Percentiles rank a stretch among this genome's conserved stretches.
Conservation (phyloP, 1,284 basidiomycete genomes). For the Apiotrichum siamense region DNA sequence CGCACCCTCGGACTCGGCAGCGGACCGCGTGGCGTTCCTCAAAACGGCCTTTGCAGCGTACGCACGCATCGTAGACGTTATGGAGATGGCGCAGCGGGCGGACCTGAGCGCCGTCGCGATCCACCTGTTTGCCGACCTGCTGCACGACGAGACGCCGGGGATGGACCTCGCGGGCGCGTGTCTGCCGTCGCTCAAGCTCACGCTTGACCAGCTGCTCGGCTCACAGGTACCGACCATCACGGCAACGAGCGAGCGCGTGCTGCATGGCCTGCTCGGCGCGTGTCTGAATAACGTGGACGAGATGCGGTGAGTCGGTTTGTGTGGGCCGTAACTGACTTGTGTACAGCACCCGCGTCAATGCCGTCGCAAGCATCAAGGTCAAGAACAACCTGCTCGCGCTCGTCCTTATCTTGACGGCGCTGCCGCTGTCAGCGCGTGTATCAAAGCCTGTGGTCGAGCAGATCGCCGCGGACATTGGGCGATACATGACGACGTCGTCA, state of each 20-base stretch:
- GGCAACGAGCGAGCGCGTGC: slow-evolving; percentile 49
- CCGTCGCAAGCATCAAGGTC: slow-evolving; percentile 71
- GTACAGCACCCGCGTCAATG: slow-evolving; percentile 67
- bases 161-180: slow-evolving; percentile 72
- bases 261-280: slow-evolving; percentile 80
- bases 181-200: slow-evolving; percentile 66
- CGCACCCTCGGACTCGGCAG: slow-evolving; percentile 48
- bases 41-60: slow-evolving; percentile 63
- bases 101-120: slow-evolving; percentile 75
- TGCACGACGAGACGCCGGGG: slow-evolving; percentile 74
- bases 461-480: slow-evolving; percentile 73
- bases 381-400: slow-evolving; percentile 85
- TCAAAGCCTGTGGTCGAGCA: slow-evolving; percentile 75
- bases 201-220: slow-evolving; percentile 55
- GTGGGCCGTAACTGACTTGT: not conserved
- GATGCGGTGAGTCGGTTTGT: slow-evolving; percentile 64
- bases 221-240: slow-evolving; percentile 33
- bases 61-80: slow-evolving; percentile 57
- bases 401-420: slow-evolving; percentile 75
- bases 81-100: slow-evolving; percentile 51
- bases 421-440: slow-evolving; percentile 63
- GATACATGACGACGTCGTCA: slow-evolving; percentile 56
- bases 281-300: slow-evolving; percentile 83
- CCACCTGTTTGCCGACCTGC: slow-evolving; percentile 70
- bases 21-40: slow-evolving; percentile 62